phyloP scores from a whole-genome alignment of 225 moss, liverwort and hornwort species.

The Pseudoscleropodium purum region DNA sequence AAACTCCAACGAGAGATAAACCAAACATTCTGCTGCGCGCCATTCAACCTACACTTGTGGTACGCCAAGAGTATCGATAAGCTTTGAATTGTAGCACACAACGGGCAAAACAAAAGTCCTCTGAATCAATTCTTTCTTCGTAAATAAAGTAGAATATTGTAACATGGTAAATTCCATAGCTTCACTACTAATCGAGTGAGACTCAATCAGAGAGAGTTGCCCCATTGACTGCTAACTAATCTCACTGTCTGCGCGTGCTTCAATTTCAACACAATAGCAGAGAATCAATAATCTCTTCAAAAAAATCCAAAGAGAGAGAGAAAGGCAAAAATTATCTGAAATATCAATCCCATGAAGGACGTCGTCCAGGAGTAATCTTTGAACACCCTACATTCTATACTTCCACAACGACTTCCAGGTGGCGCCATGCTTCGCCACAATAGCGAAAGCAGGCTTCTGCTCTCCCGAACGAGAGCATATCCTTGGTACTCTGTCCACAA shows the following conservation, averaged over 20 bases:
- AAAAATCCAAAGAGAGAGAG: background rate
- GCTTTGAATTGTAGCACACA: background rate
- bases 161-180: background rate
- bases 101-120: background rate
- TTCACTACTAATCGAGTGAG: background rate
- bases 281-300: background rate
- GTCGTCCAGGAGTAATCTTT: background rate
- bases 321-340: background rate
- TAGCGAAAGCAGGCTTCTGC: background rate
- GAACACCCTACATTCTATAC: background rate
- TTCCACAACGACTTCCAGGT: slow-evolving; percentile 5
- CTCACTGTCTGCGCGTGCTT: background rate
- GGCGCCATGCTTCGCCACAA: background rate
- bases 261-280: background rate
- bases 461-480: background rate
- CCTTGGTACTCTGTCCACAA: slow-evolving; percentile 11
- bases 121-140: background rate
- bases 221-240: background rate
- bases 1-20: background rate
- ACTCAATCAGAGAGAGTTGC: background rate
- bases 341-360: background rate
- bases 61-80: background rate
- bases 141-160: background rate
- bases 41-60: background rate
- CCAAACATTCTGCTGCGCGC: background rate